phyloP scores from a whole-genome alignment of 345 rosid genomes.

The Capsella bursapastoris region DNA sequence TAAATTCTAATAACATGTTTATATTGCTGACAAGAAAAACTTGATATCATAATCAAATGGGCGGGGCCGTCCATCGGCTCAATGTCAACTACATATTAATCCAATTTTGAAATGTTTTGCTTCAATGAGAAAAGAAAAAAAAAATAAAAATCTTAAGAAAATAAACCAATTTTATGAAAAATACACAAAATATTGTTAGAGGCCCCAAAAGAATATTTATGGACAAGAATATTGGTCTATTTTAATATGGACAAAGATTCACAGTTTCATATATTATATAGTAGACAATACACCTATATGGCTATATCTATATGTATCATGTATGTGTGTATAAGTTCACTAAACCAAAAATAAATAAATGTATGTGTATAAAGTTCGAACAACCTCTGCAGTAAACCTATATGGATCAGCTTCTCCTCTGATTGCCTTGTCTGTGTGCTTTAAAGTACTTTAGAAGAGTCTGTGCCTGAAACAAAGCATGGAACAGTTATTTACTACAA shows the following conservation, averaged over 20 bases:
- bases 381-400: conserved; percentile 11
- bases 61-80: conserved; percentile 12
- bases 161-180: not conserved
- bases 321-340: too few relatives aligned
- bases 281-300: too few relatives aligned
- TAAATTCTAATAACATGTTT: not conserved
- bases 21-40: not conserved
- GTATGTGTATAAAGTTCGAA: conserved; percentile 11
- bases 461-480: conserved; percentile 67
- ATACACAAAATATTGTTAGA: not conserved
- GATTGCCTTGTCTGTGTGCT: conserved; percentile 63
- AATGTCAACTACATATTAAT: not conserved
- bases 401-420: conserved; percentile 57
- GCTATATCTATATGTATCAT: too few relatives aligned
- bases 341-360: not conserved
- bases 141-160: not conserved
- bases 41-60: not conserved
- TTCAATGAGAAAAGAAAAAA: conserved; percentile 2
- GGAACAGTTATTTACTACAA: not conserved
- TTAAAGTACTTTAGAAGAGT: conserved; percentile 68
- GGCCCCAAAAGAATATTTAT: too few relatives aligned
- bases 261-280: too few relatives aligned
- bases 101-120: not conserved
- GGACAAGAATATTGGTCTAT: too few relatives aligned
- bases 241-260: too few relatives aligned